These are phyloP conservation scores for Chloris gayana DNA, from an alignment of 176 grass and related monocot species.

Conservation along the genomic window DNA sequence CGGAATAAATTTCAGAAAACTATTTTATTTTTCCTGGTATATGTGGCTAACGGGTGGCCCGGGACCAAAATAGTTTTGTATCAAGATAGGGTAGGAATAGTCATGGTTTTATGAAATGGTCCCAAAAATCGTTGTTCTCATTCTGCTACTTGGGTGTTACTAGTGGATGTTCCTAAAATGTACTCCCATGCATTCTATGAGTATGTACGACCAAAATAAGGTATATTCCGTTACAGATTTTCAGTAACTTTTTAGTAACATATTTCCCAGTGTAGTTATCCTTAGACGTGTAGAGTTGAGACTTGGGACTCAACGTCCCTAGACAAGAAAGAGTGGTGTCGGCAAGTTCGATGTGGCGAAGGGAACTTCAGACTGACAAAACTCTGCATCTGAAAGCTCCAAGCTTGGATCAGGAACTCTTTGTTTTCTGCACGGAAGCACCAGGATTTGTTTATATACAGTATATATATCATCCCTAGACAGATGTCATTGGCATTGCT, in stretches of 20 bases:
- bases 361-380: background rate
- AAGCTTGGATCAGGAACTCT: background rate
- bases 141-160: no score
- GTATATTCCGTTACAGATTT: background rate
- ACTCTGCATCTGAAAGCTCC: background rate
- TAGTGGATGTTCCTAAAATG: no score
- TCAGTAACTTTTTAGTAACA: background rate
- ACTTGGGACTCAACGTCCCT: background rate
- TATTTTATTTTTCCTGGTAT: no score
- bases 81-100: no score
- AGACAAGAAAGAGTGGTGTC: background rate
- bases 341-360: background rate
- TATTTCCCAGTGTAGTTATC: no score
- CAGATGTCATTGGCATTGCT: background rate
- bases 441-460: background rate
- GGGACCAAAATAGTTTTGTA: no score
- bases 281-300: no score
- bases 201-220: background rate
- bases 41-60: no score
- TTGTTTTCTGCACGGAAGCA: background rate
- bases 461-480: background rate
- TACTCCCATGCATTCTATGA: no score
- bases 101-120: no score
- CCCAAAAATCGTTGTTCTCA: no score
- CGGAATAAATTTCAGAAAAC: no score